These are phyloP conservation scores for Bryum argenteum DNA, from an alignment of 225 moss, liverwort and hornwort species.

Conservation along the genomic window DNA sequence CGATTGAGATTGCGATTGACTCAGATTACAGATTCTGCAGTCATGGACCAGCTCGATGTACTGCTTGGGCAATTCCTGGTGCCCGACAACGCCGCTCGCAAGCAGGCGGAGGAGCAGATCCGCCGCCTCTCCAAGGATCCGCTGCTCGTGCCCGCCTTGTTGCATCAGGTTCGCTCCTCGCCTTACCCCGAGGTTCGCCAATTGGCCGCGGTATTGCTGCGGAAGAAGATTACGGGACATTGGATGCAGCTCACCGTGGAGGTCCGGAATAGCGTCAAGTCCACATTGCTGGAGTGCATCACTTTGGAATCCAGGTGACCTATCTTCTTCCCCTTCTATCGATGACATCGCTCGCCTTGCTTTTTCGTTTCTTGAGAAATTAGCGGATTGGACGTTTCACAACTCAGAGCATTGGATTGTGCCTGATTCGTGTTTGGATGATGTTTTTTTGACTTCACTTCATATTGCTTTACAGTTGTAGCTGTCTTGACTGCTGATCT, in stretches of 20 bases:
- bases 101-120: slow-evolving; percentile 95
- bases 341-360: neutral
- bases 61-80: slow-evolving; percentile 87
- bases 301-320: slow-evolving; percentile 76
- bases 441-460: neutral
- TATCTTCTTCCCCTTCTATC: neutral
- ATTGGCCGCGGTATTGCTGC: slow-evolving; percentile 91
- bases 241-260: slow-evolving; percentile 85
- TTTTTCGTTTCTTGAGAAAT: neutral
- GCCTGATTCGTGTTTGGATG: neutral
- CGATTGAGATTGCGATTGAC: neutral
- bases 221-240: slow-evolving; percentile 95
- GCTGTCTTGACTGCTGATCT: slow-evolving; percentile 21
- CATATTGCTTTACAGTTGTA: neutral
- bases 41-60: slow-evolving; percentile 81
- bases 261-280: slow-evolving; percentile 71
- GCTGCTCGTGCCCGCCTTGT: slow-evolving; percentile 81
- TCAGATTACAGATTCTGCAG: slow-evolving; percentile 5
- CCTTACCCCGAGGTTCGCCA: slow-evolving; percentile 86
- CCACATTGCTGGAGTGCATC: slow-evolving; percentile 91
- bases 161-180: slow-evolving; percentile 78
- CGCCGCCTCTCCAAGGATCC: slow-evolving; percentile 82
- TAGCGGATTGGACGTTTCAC: neutral
- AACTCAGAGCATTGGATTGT: slow-evolving; percentile 11
- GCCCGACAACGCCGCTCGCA: slow-evolving; percentile 86